Evolutionary conservation across 2,329 filamentous ascomycete genomes (phyloP), one percentile per base, ranked within the genome.

Genomic region (Ophiostoma quercus): DNA sequence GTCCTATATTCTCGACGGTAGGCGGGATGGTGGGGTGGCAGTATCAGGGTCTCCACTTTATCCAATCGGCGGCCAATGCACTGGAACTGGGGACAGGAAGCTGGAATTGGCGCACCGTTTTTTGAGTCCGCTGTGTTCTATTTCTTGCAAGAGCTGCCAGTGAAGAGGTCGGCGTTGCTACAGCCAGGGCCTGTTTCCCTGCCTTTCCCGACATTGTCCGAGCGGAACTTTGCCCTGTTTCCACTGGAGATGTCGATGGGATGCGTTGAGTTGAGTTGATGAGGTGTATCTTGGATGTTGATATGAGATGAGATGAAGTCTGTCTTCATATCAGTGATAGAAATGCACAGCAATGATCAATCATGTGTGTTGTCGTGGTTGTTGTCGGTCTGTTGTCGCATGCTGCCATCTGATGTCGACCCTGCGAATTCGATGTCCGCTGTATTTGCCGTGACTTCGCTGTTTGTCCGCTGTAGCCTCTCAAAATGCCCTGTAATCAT

Each of bases 191-290:
- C 66, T 37, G 62, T 7, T n/a, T 47, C 19, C 43, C 43, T 47
- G 16, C 12, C 41, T 66, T 71, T 69, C 54, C 69, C 70, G 70
- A 65, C 67, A 71, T 69, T 66, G 65, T 71, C 70, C 70, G 70
- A 71, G 11, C 32, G 19, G 19, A 34, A 32, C 57, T 41, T 65
- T 39, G 60, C 60, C 60, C 60, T 22, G 62, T 65, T 34, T 39
- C 32, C 62, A 62, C 57, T 16, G n/a, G 43, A 25, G 51, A 11
- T 57, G 51, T 14, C 19, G 47, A 54, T 19, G 5, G 8, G 34
- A 34, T 34, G 34, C 34, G 34, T 34, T 34, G 34, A 34, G 34
- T 34, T 34, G 34, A 34, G 39, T 25, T 57, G 51, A 57, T 54
- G 47, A 19, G 41, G 5, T 43, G 41, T 12, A 16, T 43, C 25